phyloP scores from a whole-genome alignment of 345 rosid genomes.

The Rhodamnia argentea region DNA sequence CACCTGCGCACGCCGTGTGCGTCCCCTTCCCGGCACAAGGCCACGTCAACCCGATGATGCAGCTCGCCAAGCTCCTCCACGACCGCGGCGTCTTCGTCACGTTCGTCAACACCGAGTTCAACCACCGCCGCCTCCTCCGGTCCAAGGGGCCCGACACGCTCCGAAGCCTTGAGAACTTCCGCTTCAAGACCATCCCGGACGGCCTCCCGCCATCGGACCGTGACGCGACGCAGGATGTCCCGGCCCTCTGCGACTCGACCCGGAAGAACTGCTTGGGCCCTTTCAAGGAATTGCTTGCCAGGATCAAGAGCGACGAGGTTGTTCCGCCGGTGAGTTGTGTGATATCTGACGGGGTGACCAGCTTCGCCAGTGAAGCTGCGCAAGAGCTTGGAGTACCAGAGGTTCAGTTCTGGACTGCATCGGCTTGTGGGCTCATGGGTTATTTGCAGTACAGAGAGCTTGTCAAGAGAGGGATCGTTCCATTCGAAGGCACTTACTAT shows the following conservation, averaged over 20 bases:
- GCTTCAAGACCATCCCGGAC: slow-evolving; percentile 12
- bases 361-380: slow-evolving; percentile 10
- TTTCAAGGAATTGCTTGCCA: slow-evolving; percentile 9
- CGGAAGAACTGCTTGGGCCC: slow-evolving; percentile 4
- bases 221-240: slow-evolving; percentile 1
- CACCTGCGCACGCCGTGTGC: slow-evolving; percentile 7
- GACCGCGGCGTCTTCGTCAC: slow-evolving; percentile 21
- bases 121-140: slow-evolving; percentile 6
- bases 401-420: slow-evolving; percentile 22
- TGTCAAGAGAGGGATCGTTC: slow-evolving; percentile 11
- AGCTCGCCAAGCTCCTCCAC: slow-evolving; percentile 30
- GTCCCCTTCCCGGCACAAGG: slow-evolving; percentile 29
- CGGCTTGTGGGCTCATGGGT: slow-evolving; percentile 21
- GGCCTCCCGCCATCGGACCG: slow-evolving; percentile 10
- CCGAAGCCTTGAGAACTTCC: not conserved
- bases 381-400: slow-evolving; percentile 13
- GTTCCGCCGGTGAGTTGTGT: slow-evolving; percentile 16
- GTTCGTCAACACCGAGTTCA: slow-evolving; percentile 20
- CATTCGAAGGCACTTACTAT: slow-evolving; percentile 16
- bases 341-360: slow-evolving; percentile 12
- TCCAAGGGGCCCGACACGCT: slow-evolving; percentile 5
- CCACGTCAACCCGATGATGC: slow-evolving; percentile 23
- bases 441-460: slow-evolving; percentile 21
- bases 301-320: not conserved
- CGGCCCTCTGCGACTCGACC: not conserved